Evolutionary conservation across 441 rosid species (phyloP).

Genomic region (Populus hybrid): DNA sequence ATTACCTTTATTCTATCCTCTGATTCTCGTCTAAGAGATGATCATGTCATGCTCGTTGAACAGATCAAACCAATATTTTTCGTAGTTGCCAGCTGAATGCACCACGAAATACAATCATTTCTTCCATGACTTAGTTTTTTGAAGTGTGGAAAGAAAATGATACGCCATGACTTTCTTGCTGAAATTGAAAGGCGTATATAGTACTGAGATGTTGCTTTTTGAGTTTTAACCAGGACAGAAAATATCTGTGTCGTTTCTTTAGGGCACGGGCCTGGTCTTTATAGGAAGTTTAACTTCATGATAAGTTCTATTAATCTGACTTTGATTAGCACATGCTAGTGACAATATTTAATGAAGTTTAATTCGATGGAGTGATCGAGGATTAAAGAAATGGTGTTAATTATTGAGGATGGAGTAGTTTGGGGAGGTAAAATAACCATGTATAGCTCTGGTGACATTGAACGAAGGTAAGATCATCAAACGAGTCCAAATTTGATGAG

Average conservation of each 20-base stretch:
- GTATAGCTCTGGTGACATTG: not conserved
- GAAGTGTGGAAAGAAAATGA: not conserved
- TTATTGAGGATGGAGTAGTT: not conserved
- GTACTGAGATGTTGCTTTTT: not conserved
- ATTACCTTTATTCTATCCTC: too few relatives aligned
- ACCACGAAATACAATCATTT: not conserved
- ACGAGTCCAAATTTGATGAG: slow-evolving; percentile 19
- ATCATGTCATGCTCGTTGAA: not conserved
- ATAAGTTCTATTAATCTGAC: too few relatives aligned
- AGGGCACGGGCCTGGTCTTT: too few relatives aligned
- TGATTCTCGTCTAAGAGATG: not conserved
- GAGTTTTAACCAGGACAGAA: not conserved
- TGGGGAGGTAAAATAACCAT: not conserved
- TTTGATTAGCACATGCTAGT: too few relatives aligned
- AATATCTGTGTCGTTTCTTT: too few relatives aligned
- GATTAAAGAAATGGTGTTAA: not conserved
- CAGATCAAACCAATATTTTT: not conserved
- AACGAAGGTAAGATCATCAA: slow-evolving; percentile 6
- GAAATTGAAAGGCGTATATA: not conserved
- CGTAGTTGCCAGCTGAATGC: not conserved
- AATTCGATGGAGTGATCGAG: too few relatives aligned
- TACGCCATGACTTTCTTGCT: not conserved
- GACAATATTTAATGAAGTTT: too few relatives aligned
- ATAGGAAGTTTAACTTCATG: too few relatives aligned
- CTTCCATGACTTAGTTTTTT: not conserved